phyloP scores from a whole-genome alignment of 768 basidiomycete species.

The Clitopilus hobsonii region DNA sequence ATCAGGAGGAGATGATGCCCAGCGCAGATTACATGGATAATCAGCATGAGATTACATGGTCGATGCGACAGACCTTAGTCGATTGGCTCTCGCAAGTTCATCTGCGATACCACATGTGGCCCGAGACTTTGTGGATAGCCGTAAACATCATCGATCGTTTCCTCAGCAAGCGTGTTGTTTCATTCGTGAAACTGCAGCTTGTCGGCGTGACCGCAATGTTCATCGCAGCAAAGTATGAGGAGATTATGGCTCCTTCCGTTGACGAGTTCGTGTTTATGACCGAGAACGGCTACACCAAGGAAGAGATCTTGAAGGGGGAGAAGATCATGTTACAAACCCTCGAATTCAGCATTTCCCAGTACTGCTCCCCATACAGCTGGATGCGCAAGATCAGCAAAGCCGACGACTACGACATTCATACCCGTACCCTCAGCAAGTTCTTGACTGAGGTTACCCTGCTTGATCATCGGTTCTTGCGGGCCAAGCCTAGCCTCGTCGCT shows the following conservation, averaged over 20 bases:
- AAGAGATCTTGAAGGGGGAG: conserved; percentile 98
- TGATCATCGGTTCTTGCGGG: conserved; percentile 88
- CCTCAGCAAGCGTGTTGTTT: conserved; percentile 83
- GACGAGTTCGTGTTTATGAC: conserved; percentile 99
- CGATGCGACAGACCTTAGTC: conserved; percentile 93
- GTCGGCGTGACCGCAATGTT: conserved; percentile 99
- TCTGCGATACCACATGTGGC: conserved; percentile 97
- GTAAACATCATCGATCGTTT: conserved; percentile 96
- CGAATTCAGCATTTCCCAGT: conserved; percentile 92
- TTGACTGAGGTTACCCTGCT: conserved; percentile 93
- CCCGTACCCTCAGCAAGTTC: conserved; percentile 95
- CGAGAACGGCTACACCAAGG: conserved; percentile 87
- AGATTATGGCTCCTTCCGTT: conserved; percentile 93
- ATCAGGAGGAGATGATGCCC: conserved; percentile 83
- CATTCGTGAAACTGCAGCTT: conserved; percentile 86
- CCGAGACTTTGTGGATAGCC: conserved; percentile 98
- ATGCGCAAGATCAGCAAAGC: conserved; percentile 98
- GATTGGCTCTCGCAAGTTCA: conserved; percentile 99
- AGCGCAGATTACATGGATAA: conserved; percentile 90
- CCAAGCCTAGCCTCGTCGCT: conserved; percentile 89
- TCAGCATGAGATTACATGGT: conserved; percentile 90
- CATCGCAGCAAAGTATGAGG: conserved; percentile 98
- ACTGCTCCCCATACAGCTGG: conserved; percentile 99
- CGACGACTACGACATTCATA: conserved; percentile 98
- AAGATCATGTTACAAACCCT: conserved; percentile 93